Evolutionary conservation across 768 basidiomycete species (phyloP), one percentile per base, ranked within the genome.

Genomic region (Phylloporus sp.): DNA sequence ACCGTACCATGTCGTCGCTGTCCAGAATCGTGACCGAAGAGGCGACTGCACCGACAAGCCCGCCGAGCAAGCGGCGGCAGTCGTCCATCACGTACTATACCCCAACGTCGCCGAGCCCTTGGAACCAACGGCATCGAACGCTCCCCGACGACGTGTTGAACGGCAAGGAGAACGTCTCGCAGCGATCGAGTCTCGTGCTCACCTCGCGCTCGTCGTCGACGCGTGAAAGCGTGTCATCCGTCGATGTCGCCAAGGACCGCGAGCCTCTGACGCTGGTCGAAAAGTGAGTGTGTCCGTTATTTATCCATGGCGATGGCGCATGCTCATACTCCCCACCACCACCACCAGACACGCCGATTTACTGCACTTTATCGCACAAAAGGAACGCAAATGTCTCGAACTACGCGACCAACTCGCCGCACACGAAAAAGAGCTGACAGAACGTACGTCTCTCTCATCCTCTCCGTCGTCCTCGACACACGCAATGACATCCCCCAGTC

Each of bases 281-380:
- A 70, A 86, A 82, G 87, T 90, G 62, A 53, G 82, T 76, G 5
- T 20, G 28, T 20, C 12, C 10, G 20, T 3, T 15, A 22, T 39
- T 39, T 10, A 23, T 45, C 43, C 35, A 36, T 13, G 5, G 31
- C 13, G 16, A 18, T 35, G 34, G 34, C 34, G 2, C 35, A 15
- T 24, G 13, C 16, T 38, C 36, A 38, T 38, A 5, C 31, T 32
- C 31, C n/a, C n/a, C n/a, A n/a, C n/a, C n/a, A n/a, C n/a, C n/a
- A n/a, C n/a, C n/a, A 45, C 15, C 55, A 92, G 91, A 61, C 88
- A 93, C 59, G 81, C 85, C 6, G 89, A 91, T 49, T 71, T 93
- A 2, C 72, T 92, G n/a, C 85, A 80, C 27, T 85, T 86, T 53
- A 93, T 93, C 45, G 90, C 91, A 0, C 88, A 91, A 69, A 91